These are phyloP conservation scores for Yamadazyma paraphyllophila DNA, from an alignment of 805 yeast genomes.

Conservation along the genomic window DNA sequence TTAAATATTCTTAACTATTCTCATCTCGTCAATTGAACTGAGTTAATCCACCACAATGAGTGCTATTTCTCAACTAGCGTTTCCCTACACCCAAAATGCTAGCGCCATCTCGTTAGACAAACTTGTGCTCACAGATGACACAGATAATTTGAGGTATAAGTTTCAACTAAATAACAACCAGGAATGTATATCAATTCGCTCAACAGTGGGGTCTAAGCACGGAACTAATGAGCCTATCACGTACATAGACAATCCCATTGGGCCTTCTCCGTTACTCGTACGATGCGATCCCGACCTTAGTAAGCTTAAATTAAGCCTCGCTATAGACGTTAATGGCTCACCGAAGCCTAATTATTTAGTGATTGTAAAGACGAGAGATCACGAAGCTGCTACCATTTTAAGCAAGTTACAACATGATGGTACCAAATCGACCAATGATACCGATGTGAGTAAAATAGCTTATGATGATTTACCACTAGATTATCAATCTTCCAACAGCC, in stretches of 20 bases:
- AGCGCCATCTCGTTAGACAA: no score
- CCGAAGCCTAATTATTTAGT: conserved; percentile 21
- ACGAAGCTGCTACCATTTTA: background rate
- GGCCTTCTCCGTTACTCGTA: conserved; percentile 29
- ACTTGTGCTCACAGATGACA: conserved; percentile 15
- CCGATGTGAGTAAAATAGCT: conserved; percentile 30
- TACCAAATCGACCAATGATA: background rate
- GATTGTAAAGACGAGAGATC: conserved; percentile 27
- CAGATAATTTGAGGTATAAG: conserved; percentile 21
- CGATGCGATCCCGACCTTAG: conserved; percentile 21
- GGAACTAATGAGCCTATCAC: conserved; percentile 16
- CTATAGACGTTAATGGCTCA: conserved; percentile 16
- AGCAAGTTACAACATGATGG: background rate
- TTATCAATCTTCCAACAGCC: conserved; percentile 13
- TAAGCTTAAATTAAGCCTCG: conserved; percentile 27
- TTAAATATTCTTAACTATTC: background rate
- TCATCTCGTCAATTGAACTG: no score
- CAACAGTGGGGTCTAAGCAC: conserved; percentile 16
- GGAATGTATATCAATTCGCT: conserved; percentile 20
- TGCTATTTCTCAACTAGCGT: conserved; percentile 16
- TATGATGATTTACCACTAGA: conserved; percentile 18
- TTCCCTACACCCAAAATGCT: conserved; percentile 23
- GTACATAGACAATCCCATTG: conserved; percentile 25
- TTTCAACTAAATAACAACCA: conserved; percentile 8
- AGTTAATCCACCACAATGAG: background rate